Evolutionary conservation across 192 early-diverging fungal genomes (phyloP), one percentile per base, ranked within the genome.

Genomic region (Podila epicladia): DNA sequence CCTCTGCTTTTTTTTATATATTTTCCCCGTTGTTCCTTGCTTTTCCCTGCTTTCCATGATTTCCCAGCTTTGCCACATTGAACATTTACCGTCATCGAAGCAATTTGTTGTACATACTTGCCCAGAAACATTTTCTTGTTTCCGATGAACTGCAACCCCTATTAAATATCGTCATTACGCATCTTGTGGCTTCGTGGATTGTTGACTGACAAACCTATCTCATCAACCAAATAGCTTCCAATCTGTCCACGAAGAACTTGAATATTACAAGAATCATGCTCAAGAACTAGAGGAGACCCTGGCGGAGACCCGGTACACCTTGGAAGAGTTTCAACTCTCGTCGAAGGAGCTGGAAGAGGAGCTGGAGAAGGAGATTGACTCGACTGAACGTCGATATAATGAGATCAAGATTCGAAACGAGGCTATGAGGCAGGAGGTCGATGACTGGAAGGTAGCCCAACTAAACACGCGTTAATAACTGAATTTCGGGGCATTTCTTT

Each of bases 331-430:
- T 65, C 88, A 91, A 80, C 70, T 72, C 9, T 89, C 91, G 35
- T 93, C 92, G 9, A 82, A 86, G 22, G 93, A 93, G 70, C 71
- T 93, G 9, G 92, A 93, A 75, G 85, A 88, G 50, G 93, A 93
- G 62, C 82, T 95, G 8, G 91, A 93, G 64, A 86, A 88, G 67
- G 93, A 95, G 62, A 86, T 93, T 9, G 88, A 89, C 29, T 89
- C 89, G 35, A 85, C 92, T 13, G 93, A 95, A 73, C 88, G 89
- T 38, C 82, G 80, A 20, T 89, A 87, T 61, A 83, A 83, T 38
- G 92, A 95, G 38, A 73, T 95, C 22, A 89, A 88, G 64, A 66
- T 84, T 61, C 87, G 87, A 50, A 91, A 91, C 76, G 92, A 94
- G 73, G 71, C 82, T 55, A 89, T 87, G 71, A 88, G 85, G 65